These are phyloP conservation scores for Inga leiocalycina DNA, from an alignment of 306 rosid genomes.

Conservation along the genomic window DNA sequence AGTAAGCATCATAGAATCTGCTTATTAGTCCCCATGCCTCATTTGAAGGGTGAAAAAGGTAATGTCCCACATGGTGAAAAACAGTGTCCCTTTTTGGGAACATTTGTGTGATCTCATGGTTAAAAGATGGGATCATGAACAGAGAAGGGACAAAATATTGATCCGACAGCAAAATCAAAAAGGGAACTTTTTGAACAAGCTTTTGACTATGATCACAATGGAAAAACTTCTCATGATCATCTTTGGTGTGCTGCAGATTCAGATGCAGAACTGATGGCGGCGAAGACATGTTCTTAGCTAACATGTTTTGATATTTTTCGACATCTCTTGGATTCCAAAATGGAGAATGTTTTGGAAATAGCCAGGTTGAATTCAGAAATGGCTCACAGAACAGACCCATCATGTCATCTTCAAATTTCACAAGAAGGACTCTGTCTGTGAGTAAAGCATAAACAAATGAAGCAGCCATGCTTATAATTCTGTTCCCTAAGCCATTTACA, in stretches of 20 bases:
- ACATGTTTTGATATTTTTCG: slow-evolving; percentile 53
- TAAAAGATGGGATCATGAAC: slow-evolving; percentile 59
- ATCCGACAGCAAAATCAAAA: slow-evolving; percentile 58
- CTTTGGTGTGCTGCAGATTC: slow-evolving; percentile 61
- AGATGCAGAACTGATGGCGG: slow-evolving; percentile 52
- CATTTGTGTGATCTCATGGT: slow-evolving; percentile 28
- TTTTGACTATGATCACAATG: slow-evolving; percentile 63
- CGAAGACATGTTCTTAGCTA: slow-evolving; percentile 32
- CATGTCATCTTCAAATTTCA: slow-evolving; percentile 71
- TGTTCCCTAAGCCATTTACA: slow-evolving; percentile 77
- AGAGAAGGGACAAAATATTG: slow-evolving; percentile 73
- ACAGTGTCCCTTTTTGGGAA: slow-evolving; percentile 21
- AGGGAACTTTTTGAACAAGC: slow-evolving; percentile 50
- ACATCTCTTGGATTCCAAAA: slow-evolving; percentile 51
- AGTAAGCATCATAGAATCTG: slow-evolving; percentile 26
- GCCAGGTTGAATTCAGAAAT: slow-evolving; percentile 67
- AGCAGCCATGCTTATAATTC: slow-evolving; percentile 66
- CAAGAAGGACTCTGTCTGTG: slow-evolving; percentile 71
- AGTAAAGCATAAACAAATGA: slow-evolving; percentile 77
- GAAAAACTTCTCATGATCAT: slow-evolving; percentile 69
- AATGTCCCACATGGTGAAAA: slow-evolving; percentile 25
- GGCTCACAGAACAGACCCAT: slow-evolving; percentile 74
- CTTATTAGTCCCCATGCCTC: slow-evolving; percentile 43
- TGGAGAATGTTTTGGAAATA: slow-evolving; percentile 56
- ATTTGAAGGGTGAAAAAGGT: slow-evolving; percentile 22